Evolutionary conservation across 805 yeast species (phyloP).

Genomic region (Metschnikowia amazonensis): DNA sequence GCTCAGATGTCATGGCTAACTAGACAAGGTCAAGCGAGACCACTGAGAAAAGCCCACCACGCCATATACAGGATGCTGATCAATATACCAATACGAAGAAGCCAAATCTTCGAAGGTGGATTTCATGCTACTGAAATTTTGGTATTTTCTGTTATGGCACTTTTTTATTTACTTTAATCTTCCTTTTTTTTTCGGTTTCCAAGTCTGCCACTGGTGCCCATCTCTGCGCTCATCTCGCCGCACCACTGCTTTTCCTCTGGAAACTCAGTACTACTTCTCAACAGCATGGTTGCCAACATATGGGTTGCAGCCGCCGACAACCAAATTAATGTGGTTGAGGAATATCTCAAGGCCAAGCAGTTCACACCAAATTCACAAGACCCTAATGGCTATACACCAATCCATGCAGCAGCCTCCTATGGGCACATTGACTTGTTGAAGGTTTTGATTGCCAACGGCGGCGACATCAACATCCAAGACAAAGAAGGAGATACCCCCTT

Average conservation of each 20-base stretch:
- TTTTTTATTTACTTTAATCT: no score
- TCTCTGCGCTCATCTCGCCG: constrained; percentile 4
- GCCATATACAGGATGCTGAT: constrained; percentile 1
- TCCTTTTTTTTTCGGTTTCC: no score
- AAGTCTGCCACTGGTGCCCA: not conserved
- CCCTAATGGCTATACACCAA: constrained; percentile 92
- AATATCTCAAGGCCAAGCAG: constrained; percentile 47
- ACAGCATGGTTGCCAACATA: constrained; percentile 54
- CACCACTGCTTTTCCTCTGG: not conserved
- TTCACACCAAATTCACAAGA: constrained; percentile 72
- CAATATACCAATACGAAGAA: not conserved
- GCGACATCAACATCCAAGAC: constrained; percentile 80
- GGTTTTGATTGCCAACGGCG: constrained; percentile 56
- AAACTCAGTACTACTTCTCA: not conserved
- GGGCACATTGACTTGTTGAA: constrained; percentile 68
- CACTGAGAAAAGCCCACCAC: not conserved
- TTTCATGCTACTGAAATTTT: not conserved
- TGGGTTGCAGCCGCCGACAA: constrained; percentile 97
- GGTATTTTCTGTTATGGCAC: not conserved
- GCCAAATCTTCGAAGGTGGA: not conserved
- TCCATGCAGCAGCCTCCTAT: constrained; percentile 97
- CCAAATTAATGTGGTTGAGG: constrained; percentile 54
- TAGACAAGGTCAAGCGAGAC: not conserved
- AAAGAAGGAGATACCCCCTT: constrained; percentile 93
- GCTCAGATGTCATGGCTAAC: constrained; percentile 1